Conservation (phyloP, 2,329 filamentous ascomycete species). For the Monilinia laxa region DNA sequence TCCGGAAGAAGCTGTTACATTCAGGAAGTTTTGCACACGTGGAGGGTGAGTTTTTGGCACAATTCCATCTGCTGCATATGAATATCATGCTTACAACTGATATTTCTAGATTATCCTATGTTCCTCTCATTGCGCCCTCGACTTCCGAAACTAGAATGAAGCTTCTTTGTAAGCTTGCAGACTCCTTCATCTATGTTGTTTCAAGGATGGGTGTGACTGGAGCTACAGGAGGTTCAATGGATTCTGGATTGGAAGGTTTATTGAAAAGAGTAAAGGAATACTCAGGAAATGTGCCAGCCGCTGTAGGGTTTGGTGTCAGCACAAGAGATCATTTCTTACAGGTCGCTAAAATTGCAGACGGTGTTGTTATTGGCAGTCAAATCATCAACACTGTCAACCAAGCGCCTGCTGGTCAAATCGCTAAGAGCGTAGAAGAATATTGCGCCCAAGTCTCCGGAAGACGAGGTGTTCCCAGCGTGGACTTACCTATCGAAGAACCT, state of each 20-base stretch:
- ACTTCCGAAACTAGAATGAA: conserved; percentile 94
- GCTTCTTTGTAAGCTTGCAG: conserved; percentile 91
- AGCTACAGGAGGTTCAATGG: conserved; percentile 73
- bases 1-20: conserved; percentile 91
- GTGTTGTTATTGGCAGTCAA: conserved; percentile 94
- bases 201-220: conserved; percentile 97
- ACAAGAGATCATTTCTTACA: conserved; percentile 90
- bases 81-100: conserved; percentile 23
- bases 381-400: conserved; percentile 80
- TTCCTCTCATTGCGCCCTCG: conserved; percentile 92
- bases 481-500: conserved; percentile 58
- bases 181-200: conserved; percentile 98
- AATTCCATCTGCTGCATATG: neutral
- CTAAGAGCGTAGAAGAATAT: conserved; percentile 80
- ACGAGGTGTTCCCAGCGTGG: conserved; percentile 42
- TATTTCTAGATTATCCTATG: conserved; percentile 72
- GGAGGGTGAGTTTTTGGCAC: conserved; percentile 57
- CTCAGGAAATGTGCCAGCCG: conserved; percentile 85
- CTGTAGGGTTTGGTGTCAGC: conserved; percentile 94
- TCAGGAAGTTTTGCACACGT: conserved; percentile 78
- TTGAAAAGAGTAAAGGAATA: conserved; percentile 86
- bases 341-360: conserved; percentile 81
- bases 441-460: conserved; percentile 70
- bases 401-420: conserved; percentile 63
- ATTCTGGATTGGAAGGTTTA: conserved; percentile 76